phyloP scores from a whole-genome alignment of 352 stramenopile genomes.

The Pythium volutum region DNA sequence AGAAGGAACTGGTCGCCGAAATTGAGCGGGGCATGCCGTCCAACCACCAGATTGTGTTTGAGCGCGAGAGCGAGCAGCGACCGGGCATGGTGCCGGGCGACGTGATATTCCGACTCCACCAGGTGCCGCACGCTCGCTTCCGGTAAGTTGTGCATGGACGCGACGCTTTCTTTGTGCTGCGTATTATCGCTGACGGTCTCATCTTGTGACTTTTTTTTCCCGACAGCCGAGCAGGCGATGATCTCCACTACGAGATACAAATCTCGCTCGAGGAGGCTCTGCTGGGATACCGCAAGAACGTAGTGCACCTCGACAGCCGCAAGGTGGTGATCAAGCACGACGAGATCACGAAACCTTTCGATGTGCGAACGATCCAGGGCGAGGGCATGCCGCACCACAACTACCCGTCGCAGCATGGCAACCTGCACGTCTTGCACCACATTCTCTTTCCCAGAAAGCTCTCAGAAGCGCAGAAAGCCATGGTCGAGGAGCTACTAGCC shows the following conservation, averaged over 20 bases:
- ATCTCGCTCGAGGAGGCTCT: slow-evolving; percentile 97
- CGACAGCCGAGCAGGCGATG: slow-evolving; percentile 88
- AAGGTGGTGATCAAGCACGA: slow-evolving; percentile 83
- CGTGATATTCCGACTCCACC: slow-evolving; percentile 94
- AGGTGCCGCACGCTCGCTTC: slow-evolving; percentile 88
- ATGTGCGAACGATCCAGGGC: slow-evolving; percentile 87
- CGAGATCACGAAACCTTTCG: slow-evolving; percentile 91
- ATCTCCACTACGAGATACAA: slow-evolving; percentile 94
- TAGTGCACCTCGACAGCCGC: slow-evolving; percentile 94
- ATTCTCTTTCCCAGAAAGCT: slow-evolving; percentile 93
- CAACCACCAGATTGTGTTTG: slow-evolving; percentile 83
- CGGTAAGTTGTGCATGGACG: slow-evolving; percentile 46
- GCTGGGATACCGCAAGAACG: slow-evolving; percentile 91
- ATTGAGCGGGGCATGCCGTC: slow-evolving; percentile 84
- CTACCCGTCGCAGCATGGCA: slow-evolving; percentile 83
- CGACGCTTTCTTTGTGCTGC: neutral
- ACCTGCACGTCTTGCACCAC: slow-evolving; percentile 95
- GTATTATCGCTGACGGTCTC: neutral
- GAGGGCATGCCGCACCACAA: slow-evolving; percentile 97
- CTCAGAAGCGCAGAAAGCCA: slow-evolving; percentile 81
- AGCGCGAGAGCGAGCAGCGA: slow-evolving; percentile 80
- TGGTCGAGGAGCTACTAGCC: slow-evolving; percentile 40
- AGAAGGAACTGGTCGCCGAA: slow-evolving; percentile 76
- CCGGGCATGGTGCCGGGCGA: slow-evolving; percentile 90
- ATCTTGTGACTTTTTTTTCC: neutral